Conservation (phyloP, 345 rosid species). For the Rhodamnia argentea region DNA sequence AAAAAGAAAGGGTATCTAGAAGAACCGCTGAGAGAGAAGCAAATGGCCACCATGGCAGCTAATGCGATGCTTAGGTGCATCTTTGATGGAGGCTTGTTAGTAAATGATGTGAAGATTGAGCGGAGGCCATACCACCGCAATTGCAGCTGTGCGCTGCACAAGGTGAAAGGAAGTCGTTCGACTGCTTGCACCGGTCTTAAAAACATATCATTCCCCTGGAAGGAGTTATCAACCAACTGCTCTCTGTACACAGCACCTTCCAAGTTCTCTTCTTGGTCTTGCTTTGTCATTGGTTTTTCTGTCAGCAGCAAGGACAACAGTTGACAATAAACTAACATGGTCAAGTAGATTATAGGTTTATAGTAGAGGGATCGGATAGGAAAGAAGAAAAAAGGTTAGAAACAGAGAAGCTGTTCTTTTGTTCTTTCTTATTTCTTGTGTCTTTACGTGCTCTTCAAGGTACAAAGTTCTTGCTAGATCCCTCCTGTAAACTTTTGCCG, state of each 20-base stretch:
- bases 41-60: neutral
- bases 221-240: neutral
- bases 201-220: neutral
- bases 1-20: too few relatives aligned
- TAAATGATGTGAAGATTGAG: neutral
- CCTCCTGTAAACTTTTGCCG: neutral
- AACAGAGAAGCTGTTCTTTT: neutral
- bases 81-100: neutral
- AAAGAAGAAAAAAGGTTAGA: neutral
- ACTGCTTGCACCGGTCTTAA: neutral
- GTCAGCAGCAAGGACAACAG: neutral
- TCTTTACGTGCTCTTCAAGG: neutral
- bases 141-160: slow-evolving; percentile 5
- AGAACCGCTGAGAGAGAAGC: neutral
- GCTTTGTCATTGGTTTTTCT: neutral
- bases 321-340: neutral
- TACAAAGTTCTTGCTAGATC: neutral
- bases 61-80: neutral
- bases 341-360: neutral
- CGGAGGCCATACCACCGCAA: slow-evolving; percentile 5
- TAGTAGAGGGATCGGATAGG: too few relatives aligned
- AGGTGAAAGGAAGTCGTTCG: neutral
- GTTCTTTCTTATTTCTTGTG: neutral
- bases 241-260: neutral
- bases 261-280: neutral